A percentile compares a stretch with the other conserved stretches of the same genome.
Evolutionary conservation across 116 monocot genomes (phyloP).

Genomic region (Posidonia oceanica): DNA sequence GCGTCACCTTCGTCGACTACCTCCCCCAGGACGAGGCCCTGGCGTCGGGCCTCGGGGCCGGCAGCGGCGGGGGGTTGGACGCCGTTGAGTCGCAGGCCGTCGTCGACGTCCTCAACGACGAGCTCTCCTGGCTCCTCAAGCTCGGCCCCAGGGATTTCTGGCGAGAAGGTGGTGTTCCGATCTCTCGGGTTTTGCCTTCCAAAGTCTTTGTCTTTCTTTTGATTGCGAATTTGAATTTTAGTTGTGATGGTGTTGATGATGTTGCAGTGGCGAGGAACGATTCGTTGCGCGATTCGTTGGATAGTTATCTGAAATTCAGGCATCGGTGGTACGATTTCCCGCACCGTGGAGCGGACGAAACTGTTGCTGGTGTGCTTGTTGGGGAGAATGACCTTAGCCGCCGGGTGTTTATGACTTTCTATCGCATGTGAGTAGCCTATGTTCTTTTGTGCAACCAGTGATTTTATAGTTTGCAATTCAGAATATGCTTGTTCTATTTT

Average conservation of each 20-base stretch:
- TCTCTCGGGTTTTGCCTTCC: neutral
- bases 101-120: slow-evolving; percentile 72
- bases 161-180: slow-evolving; percentile 43
- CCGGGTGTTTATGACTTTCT: slow-evolving; percentile 74
- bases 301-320: slow-evolving; percentile 77
- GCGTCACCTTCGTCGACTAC: slow-evolving; percentile 41
- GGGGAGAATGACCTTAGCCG: slow-evolving; percentile 79
- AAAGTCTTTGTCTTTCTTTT: neutral
- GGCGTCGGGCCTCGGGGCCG: slow-evolving; percentile 60
- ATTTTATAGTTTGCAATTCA: neutral
- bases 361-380: slow-evolving; percentile 70
- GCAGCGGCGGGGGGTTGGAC: slow-evolving; percentile 60
- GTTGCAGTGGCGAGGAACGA: slow-evolving; percentile 58
- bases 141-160: slow-evolving; percentile 67
- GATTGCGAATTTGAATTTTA: neutral
- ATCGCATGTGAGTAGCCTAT: slow-evolving; percentile 53
- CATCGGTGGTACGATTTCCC: slow-evolving; percentile 91
- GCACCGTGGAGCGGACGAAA: slow-evolving; percentile 45
- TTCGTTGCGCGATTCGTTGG: slow-evolving; percentile 62
- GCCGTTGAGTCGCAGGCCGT: slow-evolving; percentile 73
- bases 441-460: neutral
- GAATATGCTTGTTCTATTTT: too few relatives aligned
- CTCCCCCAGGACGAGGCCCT: slow-evolving; percentile 94
- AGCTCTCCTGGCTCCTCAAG: slow-evolving; percentile 49
- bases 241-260: neutral